Percentiles rank a stretch among this genome's conserved stretches.
Evolutionary conservation across 2,329 filamentous ascomycete genomes (phyloP).

Genomic region (Exutisphaerella laricina): DNA sequence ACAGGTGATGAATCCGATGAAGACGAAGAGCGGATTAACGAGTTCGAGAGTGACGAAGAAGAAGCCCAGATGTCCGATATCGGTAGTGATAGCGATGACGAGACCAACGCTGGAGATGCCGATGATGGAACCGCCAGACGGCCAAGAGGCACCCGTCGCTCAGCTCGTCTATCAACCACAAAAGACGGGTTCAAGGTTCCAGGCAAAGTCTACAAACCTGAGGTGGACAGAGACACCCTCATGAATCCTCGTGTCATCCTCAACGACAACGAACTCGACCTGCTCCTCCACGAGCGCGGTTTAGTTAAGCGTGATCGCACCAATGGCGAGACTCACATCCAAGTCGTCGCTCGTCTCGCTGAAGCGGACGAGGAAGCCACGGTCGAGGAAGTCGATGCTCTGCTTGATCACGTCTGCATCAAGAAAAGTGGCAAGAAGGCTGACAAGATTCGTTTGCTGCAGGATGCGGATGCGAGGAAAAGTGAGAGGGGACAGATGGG

Average conservation of each 20-base stretch:
- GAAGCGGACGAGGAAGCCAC: slow-evolving; percentile 19
- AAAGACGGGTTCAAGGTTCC: slow-evolving; percentile 5
- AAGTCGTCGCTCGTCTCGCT: slow-evolving; percentile 27
- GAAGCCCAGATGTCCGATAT: slow-evolving; percentile 9
- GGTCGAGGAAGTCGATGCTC: slow-evolving; percentile 14
- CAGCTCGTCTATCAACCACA: neutral
- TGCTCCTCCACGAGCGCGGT: slow-evolving; percentile 22
- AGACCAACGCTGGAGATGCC: slow-evolving; percentile 4
- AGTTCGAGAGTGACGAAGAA: slow-evolving; percentile 13
- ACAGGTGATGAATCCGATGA: slow-evolving; percentile 9
- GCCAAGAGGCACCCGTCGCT: neutral
- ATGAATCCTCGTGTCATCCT: slow-evolving; percentile 27
- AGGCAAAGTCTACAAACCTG: neutral
- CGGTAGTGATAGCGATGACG: slow-evolving; percentile 4
- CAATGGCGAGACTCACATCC: slow-evolving; percentile 23
- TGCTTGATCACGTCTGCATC: slow-evolving; percentile 14
- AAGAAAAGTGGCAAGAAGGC: slow-evolving; percentile 23
- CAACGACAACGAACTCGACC: slow-evolving; percentile 24
- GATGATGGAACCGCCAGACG: neutral
- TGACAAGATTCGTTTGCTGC: slow-evolving; percentile 24
- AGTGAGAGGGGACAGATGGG: slow-evolving; percentile 15
- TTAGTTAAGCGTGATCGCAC: slow-evolving; percentile 15
- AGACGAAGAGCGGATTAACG: slow-evolving; percentile 13
- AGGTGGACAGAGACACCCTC: slow-evolving; percentile 22
- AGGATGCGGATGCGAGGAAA: slow-evolving; percentile 24